These are phyloP conservation scores for Nothophaeocryptopus gaeumannii DNA, from an alignment of 2,329 filamentous ascomycete genomes.

Conservation along the genomic window DNA sequence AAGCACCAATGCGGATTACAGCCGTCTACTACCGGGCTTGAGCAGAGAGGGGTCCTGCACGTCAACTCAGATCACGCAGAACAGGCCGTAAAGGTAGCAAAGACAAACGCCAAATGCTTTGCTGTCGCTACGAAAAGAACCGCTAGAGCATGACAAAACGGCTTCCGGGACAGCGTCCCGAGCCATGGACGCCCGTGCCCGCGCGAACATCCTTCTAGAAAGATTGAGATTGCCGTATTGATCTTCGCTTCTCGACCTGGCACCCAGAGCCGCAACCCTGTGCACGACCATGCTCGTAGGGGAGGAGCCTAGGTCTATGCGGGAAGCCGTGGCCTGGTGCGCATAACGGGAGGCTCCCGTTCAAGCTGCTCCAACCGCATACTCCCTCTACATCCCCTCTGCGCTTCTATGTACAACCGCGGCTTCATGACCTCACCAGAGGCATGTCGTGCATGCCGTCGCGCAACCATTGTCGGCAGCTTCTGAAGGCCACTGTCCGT, in stretches of 20 bases:
- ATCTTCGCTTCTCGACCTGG: conserved; percentile 13
- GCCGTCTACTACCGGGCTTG: conserved; percentile 11
- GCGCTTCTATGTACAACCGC: conserved; percentile 14
- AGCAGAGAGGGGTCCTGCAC: conserved; percentile 3
- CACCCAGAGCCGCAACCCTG: conserved; percentile 12
- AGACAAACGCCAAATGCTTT: conserved; percentile 24
- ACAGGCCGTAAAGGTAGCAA: conserved; percentile 4
- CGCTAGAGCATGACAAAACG: conserved; percentile 22
- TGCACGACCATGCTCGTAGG: conserved; percentile 9
- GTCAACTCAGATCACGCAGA: not conserved
- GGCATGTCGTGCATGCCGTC: conserved; percentile 22
- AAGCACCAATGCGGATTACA: conserved; percentile 15
- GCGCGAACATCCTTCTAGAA: conserved; percentile 25
- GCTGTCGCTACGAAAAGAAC: conserved; percentile 16
- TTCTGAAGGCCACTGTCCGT: conserved; percentile 16
- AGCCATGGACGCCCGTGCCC: conserved; percentile 15
- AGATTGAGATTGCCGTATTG: conserved; percentile 13
- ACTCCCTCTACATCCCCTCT: conserved; percentile 3
- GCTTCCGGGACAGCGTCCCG: conserved; percentile 10
- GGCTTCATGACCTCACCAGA: conserved; percentile 21
- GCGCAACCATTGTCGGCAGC: conserved; percentile 19
- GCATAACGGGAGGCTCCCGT: conserved; percentile 19
- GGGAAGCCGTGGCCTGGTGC: conserved; percentile 15
- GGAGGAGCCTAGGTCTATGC: conserved; percentile 22
- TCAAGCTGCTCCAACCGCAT: conserved; percentile 19